phyloP scores from a whole-genome alignment of 2,329 filamentous ascomycete species.

The Chrysosporium keratinophilum region DNA sequence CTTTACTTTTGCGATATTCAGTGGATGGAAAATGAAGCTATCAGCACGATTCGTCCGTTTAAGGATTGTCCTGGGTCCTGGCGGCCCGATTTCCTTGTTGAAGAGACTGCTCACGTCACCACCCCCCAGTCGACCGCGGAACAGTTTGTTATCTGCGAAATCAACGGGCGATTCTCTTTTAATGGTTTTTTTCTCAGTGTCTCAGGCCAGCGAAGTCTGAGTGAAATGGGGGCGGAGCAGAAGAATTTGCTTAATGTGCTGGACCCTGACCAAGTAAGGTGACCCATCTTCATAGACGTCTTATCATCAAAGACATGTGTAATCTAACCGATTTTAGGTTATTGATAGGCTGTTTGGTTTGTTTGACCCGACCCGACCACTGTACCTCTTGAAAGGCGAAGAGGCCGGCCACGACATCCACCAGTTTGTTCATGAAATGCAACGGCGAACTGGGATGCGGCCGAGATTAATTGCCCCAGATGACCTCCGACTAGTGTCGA shows the following conservation, averaged over 20 bases:
- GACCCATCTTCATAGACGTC: not conserved
- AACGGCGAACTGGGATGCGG: conserved; percentile 22
- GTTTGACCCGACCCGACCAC: conserved; percentile 23
- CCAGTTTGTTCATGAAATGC: conserved; percentile 28
- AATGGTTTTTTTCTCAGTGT: conserved; percentile 10
- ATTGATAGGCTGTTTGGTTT: conserved; percentile 25
- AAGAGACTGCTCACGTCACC: not conserved
- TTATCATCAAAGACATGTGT: not conserved
- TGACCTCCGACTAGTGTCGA: conserved; percentile 27
- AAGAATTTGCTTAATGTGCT: not conserved
- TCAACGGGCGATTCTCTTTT: conserved; percentile 16
- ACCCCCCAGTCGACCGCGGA: not conserved
- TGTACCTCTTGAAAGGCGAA: conserved; percentile 33
- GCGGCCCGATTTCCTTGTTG: conserved; percentile 18
- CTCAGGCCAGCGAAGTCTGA: conserved; percentile 3
- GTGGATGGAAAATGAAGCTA: conserved; percentile 11
- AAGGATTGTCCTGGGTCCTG: conserved; percentile 16
- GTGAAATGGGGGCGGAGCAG: conserved; percentile 2
- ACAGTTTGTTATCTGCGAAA: conserved; percentile 17
- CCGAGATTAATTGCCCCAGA: conserved; percentile 29
- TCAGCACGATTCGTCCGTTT: conserved; percentile 9
- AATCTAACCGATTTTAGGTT: conserved; percentile 20
- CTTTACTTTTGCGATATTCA: not conserved
- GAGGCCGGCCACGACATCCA: conserved; percentile 34
- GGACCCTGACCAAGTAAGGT: conserved; percentile 10